Percentiles rank a stretch among this genome's conserved stretches.
Evolutionary conservation across 176 grass and related monocot genomes (phyloP).

Genomic region (Panicum miliaceum): DNA sequence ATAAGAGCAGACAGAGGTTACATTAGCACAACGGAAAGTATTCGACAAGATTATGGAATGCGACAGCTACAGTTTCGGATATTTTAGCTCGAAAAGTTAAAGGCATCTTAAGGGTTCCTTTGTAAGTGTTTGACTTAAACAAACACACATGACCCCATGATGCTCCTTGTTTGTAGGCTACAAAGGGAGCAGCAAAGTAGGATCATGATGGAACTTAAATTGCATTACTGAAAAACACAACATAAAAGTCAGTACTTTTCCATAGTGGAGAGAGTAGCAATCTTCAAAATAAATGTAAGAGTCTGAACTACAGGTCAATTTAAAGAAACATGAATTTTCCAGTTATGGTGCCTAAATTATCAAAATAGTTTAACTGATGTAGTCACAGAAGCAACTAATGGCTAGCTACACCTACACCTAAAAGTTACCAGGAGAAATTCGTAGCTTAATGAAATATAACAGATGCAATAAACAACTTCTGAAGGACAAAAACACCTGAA

Average conservation of each 20-base stretch:
- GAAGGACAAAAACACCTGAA: background rate
- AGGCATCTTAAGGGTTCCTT: slow-evolving; percentile 48
- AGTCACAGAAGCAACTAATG: background rate
- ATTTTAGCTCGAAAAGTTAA: slow-evolving; percentile 29
- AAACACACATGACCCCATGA: slow-evolving; percentile 50
- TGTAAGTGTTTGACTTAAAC: slow-evolving; percentile 47
- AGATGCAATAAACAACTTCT: slow-evolving; percentile 11
- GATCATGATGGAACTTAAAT: slow-evolving; percentile 55
- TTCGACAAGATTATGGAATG: slow-evolving; percentile 30
- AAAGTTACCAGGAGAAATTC: background rate
- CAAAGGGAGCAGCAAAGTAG: slow-evolving; percentile 59
- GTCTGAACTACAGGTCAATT: slow-evolving; percentile 32
- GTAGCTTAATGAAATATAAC: slow-evolving; percentile 15
- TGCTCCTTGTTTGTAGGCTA: slow-evolving; percentile 44
- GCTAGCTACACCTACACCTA: background rate
- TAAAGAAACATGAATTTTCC: background rate
- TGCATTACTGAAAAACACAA: slow-evolving; percentile 46
- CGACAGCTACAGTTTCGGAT: slow-evolving; percentile 25
- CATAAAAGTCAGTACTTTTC: slow-evolving; percentile 43
- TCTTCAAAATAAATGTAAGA: slow-evolving; percentile 41
- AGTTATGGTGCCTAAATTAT: background rate
- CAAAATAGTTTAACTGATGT: slow-evolving; percentile 10
- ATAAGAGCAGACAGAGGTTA: slow-evolving; percentile 14
- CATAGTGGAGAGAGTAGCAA: slow-evolving; percentile 44
- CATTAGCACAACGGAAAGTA: slow-evolving; percentile 31